Base-by-base conservation (phyloP, 192 early-diverging fungal genomes). In the Chytriomyces sp. region DNA sequence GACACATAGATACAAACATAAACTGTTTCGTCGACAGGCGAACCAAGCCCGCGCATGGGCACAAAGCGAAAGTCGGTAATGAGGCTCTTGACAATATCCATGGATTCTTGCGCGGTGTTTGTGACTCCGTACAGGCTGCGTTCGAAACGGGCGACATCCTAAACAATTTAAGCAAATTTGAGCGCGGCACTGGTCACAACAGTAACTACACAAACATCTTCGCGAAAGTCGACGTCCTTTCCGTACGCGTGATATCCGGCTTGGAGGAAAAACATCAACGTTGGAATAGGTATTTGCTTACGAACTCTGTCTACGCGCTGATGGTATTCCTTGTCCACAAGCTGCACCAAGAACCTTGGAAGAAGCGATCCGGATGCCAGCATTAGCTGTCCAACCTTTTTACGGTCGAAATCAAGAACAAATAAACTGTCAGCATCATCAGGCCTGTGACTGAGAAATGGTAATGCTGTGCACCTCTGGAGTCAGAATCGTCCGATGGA, bases 121-220 rank as follows among this genome's bases (percentile, higher is more conserved):
- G 53, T 69, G 20, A 48, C 74, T 35, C 75, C 69, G 63, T 83
- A 81, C 0, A 81, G n/a, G 45, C 79, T 43, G 47, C 84, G 43
- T 69, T 85, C 84, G 71, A 85, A 85, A 10, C 69, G 60, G 26
- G 74, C 74, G n/a, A 81, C 80, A 72, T 85, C 84, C 84, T 85
- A 45, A 45, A n/a, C 8, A 46, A 35, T 35, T 35, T 35, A 68
- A 65, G n/a, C 7, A 43, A 61, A 69, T 45, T 44, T 63, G 7
- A 74, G 63, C 26, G 35, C 9, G 50, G 49, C 1, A 23, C 23
- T 16, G 13, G 45, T 45, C 2, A 3, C 44, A 71, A 59, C 2
- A 4, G 66, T 23, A 16, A 23, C 28, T 45, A 63, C 20, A 67
- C 80, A 75, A 45, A 84, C 81, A 59, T 82, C 84, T 70, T 82